phyloP scores from a whole-genome alignment of 495 filamentous ascomycete species.

The Neurospora sp. region DNA sequence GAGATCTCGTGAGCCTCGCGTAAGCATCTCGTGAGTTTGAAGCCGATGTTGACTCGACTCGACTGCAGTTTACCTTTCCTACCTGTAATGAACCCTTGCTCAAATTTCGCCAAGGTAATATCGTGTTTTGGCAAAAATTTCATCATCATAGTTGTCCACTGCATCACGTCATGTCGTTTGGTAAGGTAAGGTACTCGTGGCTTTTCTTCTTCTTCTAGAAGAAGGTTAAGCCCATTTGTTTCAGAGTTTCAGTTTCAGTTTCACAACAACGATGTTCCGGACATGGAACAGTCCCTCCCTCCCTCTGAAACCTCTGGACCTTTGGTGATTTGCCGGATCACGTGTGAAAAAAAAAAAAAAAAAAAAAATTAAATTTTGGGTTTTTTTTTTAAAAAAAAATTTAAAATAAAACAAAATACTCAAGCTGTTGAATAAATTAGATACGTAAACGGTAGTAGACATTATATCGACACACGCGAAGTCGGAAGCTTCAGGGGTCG shows the following conservation, averaged over 20 bases:
- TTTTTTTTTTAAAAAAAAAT: no score
- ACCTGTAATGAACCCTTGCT: neutral
- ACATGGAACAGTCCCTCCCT: neutral
- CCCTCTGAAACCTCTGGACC: neutral
- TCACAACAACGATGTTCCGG: neutral
- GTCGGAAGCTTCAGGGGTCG: neutral
- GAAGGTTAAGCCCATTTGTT: neutral
- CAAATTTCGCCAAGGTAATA: neutral
- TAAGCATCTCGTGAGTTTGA: neutral
- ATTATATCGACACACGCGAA: neutral
- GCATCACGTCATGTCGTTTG: neutral
- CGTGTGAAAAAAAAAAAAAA: no score
- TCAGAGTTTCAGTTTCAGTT: neutral
- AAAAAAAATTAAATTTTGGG: no score
- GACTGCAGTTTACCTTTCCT: neutral
- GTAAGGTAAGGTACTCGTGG: neutral
- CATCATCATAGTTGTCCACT: neutral
- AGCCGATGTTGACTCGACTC: neutral
- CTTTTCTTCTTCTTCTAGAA: neutral
- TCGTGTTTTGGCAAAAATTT: neutral
- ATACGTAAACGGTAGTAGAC: neutral
- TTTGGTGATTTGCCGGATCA: neutral
- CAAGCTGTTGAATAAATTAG: neutral
- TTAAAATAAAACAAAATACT: neutral
- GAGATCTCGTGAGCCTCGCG: neutral